phyloP scores from a whole-genome alignment of 169 alveolate species.

The Plasmodium fragile region DNA sequence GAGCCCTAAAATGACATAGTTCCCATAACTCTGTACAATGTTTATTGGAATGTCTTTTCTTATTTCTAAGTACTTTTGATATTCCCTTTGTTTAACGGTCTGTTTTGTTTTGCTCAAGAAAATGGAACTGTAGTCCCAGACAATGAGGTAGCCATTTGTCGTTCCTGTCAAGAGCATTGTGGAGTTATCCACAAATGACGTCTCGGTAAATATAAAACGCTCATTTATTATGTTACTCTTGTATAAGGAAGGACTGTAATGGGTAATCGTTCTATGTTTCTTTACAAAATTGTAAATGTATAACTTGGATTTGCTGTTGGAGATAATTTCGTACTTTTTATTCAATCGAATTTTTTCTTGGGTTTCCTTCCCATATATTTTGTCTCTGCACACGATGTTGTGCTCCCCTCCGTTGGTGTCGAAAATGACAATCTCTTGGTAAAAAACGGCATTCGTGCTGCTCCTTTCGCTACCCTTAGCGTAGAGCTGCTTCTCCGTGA shows the following conservation, averaged over 20 bases:
- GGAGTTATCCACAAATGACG: slow-evolving; percentile 70
- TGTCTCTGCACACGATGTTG: slow-evolving; percentile 52
- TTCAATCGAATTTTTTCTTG: slow-evolving; percentile 69
- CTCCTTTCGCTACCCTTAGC: slow-evolving; percentile 1
- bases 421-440: slow-evolving; percentile 50
- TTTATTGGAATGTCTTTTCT: slow-evolving; percentile 53
- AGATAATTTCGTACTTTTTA: slow-evolving; percentile 56
- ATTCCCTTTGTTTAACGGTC: slow-evolving; percentile 71
- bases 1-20: slow-evolving; percentile 49
- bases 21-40: slow-evolving; percentile 62
- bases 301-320: slow-evolving; percentile 65
- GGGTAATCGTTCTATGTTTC: slow-evolving; percentile 42
- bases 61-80: slow-evolving; percentile 73
- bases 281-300: slow-evolving; percentile 67
- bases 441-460: background rate
- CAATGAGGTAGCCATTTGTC: slow-evolving; percentile 45
- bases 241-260: slow-evolving; percentile 76
- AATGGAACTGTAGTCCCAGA: slow-evolving; percentile 74
- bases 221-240: slow-evolving; percentile 71
- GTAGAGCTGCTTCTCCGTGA: slow-evolving; percentile 45
- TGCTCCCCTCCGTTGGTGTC: slow-evolving; percentile 47
- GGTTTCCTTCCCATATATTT: slow-evolving; percentile 51
- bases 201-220: slow-evolving; percentile 63
- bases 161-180: slow-evolving; percentile 71
- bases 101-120: slow-evolving; percentile 69